Base-by-base conservation (phyloP, 1,139 yeast species). In the Pichia inconspicua region DNA sequence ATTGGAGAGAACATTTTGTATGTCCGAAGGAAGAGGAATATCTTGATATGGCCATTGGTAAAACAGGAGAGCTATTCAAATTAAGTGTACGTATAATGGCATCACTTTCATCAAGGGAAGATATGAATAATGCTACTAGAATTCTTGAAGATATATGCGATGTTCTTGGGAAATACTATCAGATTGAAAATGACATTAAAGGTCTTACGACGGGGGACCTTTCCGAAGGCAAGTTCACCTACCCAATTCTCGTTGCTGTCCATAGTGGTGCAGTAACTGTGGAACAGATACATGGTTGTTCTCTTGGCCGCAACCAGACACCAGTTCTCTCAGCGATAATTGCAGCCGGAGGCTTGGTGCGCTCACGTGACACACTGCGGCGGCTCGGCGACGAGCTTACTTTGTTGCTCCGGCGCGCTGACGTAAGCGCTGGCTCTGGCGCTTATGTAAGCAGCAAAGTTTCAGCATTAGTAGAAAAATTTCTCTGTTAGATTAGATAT, bases 11-110 rank as follows among this genome's bases (percentile, higher is more conserved):
- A 53, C 67, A 72, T 19, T 58, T 75, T 28, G 65, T 66, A 1
- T 72, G 88, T 40, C 97, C 97, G 0, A 67, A 72, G 1, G 84
- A 84, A 53, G 70, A 70, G 6, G 84, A 86, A 57, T 89, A 90
- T 61, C 64, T 81, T 39, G 72, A 73, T 42, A 90, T 90, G 97
- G 95, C 85, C 17, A 77, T 77, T 74, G 80, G 87, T 61, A 89
- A 89, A 61, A 89, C 97, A 0, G 96, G 96, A 1, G 96, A 97
- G 0, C 68, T 89, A 34, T 84, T 88, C 61, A 71, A 96, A 50
- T 68, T 89, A 39, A 81, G 92, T 0, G 78, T 84, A 4, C 68
- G 81, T 51, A 66, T 89, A 36, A 72, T 89, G 74, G 41, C 44
- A 35, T 8, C 22, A 25, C 11, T 25, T 11, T 30, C 34, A 30